Conservation (phyloP, 139 green algal genomes). For the Chlamydomonas sp. region DNA sequence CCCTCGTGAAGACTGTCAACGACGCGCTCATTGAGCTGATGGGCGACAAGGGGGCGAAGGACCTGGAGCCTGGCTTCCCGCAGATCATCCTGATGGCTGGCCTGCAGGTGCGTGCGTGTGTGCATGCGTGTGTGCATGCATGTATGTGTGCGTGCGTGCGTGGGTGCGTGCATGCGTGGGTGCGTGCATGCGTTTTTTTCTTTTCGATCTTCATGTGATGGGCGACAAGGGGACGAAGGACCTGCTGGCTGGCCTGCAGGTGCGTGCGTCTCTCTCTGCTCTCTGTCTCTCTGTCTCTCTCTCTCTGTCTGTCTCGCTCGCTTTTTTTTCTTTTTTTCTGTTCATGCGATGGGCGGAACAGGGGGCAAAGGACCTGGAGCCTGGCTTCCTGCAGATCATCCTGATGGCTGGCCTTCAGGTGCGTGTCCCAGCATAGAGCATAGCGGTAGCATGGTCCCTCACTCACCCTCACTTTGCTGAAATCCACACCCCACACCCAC, state of each 20-base stretch:
- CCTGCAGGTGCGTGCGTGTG: conserved; percentile 8
- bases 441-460: no score
- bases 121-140: neutral
- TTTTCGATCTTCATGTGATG: conserved; percentile 68
- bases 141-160: conserved; percentile 8
- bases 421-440: no score
- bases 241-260: conserved; percentile 26
- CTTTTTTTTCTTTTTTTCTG: no score
- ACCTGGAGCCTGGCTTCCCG: conserved; percentile 48
- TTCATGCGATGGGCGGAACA: conserved; percentile 83
- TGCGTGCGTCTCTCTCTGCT: neutral
- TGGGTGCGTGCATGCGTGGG: conserved; percentile 12
- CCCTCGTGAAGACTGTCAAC: conserved; percentile 92
- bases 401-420: conserved; percentile 14
- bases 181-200: conserved; percentile 7
- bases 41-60: conserved; percentile 64
- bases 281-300: neutral
- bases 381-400: conserved; percentile 43
- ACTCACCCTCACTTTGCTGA: no score
- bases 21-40: conserved; percentile 90
- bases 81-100: conserved; percentile 35
- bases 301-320: no score
- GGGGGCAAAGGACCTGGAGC: conserved; percentile 58
- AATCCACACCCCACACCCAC: no score
- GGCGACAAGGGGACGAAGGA: conserved; percentile 61